Conservation (phyloP, 768 basidiomycete species). For the Mycena filopes region DNA sequence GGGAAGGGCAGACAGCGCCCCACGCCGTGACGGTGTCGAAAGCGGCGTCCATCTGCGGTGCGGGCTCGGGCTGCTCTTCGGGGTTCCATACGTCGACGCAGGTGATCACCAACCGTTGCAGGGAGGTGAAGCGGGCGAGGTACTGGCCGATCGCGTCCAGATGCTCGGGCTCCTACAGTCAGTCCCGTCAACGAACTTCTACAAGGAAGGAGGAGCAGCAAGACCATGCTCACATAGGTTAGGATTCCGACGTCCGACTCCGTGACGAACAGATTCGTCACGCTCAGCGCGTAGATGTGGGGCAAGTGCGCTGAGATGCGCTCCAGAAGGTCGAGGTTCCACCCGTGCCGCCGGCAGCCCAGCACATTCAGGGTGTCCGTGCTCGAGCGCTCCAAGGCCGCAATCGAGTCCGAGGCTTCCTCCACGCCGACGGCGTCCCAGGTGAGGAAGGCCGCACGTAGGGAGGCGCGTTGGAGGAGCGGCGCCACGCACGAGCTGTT, state of each 20-base stretch:
- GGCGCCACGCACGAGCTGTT: constrained; percentile 45
- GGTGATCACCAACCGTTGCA: constrained; percentile 45
- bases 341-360: constrained; percentile 49
- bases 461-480: constrained; percentile 38
- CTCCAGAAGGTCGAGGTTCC: constrained; percentile 53
- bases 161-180: constrained; percentile 34
- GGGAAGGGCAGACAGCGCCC: constrained; percentile 48
- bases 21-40: constrained; percentile 49
- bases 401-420: constrained; percentile 43
- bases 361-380: constrained; percentile 46
- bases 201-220: neutral
- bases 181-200: neutral
- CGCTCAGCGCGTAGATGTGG: constrained; percentile 44
- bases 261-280: constrained; percentile 50
- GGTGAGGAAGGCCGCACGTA: constrained; percentile 49
- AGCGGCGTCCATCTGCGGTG: constrained; percentile 46
- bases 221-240: constrained; percentile 39
- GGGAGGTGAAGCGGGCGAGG: constrained; percentile 45
- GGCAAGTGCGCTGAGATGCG: constrained; percentile 46
- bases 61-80: constrained; percentile 34
- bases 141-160: constrained; percentile 39
- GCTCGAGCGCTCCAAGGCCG: constrained; percentile 45
- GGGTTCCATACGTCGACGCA: constrained; percentile 48
- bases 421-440: constrained; percentile 49
- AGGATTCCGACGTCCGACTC: constrained; percentile 43